Base-by-base conservation (phyloP, 495 filamentous ascomycete species). In the Halenospora varia region DNA sequence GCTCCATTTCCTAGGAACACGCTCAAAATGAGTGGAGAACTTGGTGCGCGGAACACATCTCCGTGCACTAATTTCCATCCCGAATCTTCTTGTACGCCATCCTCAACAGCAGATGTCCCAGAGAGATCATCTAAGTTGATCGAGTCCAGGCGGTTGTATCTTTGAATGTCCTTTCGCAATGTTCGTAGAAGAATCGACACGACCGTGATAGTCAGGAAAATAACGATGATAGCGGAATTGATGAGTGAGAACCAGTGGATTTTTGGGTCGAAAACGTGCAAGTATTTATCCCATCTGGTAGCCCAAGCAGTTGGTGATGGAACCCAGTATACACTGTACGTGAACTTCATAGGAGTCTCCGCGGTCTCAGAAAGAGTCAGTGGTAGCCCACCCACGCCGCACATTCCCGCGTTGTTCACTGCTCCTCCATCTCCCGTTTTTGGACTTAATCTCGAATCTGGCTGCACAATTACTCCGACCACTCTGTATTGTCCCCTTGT, bases 61-160 rank as follows among this genome's bases (percentile, higher is more conserved):
- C 94, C 94, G 64, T 98, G 94, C 0, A 98, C 92, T 45, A 98
- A 76, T 73, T 98, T 98, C 94, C 94, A 98, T 39, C 94, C 94
- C 3, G 91, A 96, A 70, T 98, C 94, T 69, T 98, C 94, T 67
- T 96, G 92, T 1, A 97, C 88, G 13, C 92, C 92, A 65, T 97
- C 94, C 58, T 98, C 93, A 10, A 92, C 83, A 24, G 76, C 79
- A 25, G 82, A 87, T 0, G 86, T 87, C 24, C 86, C 84, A 39
- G 86, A 83, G 6, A 96, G 74, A 71, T 96, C 92, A 40, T 96
- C 92, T 25, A 96, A 73, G 64, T 86, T 87, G 70, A 93, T 84
- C 64, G 86, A 80, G 63, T 98, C 94, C 11, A 98, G 78, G 15
- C 92, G 82, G 72, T 97, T 97, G 74, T 97, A 98, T 18, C 95